phyloP scores from a whole-genome alignment of 805 yeast genomes.

The Yamadazyma tumulicola region DNA sequence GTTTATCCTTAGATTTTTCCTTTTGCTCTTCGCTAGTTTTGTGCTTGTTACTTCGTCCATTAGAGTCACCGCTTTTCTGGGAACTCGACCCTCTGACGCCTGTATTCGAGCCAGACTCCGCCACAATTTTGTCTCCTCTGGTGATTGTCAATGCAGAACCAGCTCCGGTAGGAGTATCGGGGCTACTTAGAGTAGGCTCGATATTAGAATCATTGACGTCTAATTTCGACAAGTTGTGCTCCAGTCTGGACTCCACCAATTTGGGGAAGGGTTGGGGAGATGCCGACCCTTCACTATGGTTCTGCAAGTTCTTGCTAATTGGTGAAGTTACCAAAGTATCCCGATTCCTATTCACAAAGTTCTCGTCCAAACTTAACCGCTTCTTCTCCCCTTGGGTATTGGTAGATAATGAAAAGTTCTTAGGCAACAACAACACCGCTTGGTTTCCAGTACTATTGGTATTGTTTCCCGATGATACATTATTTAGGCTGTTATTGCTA shows the following conservation, averaged over 20 bases:
- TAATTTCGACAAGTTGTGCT: conserved; percentile 5
- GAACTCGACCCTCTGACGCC: too few relatives aligned
- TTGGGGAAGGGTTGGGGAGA: conserved; percentile 4
- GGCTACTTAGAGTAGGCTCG: conserved; percentile 5
- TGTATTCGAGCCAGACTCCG: background rate
- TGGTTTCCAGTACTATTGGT: conserved; percentile 23
- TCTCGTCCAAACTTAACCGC: conserved; percentile 24
- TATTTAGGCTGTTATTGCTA: conserved; percentile 6
- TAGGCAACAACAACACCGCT: conserved; percentile 50
- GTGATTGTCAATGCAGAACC: background rate
- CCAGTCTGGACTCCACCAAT: conserved; percentile 1
- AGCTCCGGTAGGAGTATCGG: conserved; percentile 3
- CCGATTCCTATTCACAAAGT: conserved; percentile 9
- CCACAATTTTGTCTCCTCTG: background rate
- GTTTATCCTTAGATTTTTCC: conserved; percentile 6
- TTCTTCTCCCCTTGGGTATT: conserved; percentile 17
- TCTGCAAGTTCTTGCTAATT: conserved; percentile 8
- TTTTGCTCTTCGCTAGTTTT: background rate
- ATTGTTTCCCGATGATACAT: background rate
- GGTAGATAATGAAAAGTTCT: conserved; percentile 33
- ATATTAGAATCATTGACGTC: conserved; percentile 2
- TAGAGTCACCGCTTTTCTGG: background rate
- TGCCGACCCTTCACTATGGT: conserved; percentile 1
- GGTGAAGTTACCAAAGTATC: conserved; percentile 10
- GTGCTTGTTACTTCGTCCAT: background rate